phyloP scores from a whole-genome alignment of 192 early-diverging fungal genomes.

The Pilobolus umbonatus region DNA sequence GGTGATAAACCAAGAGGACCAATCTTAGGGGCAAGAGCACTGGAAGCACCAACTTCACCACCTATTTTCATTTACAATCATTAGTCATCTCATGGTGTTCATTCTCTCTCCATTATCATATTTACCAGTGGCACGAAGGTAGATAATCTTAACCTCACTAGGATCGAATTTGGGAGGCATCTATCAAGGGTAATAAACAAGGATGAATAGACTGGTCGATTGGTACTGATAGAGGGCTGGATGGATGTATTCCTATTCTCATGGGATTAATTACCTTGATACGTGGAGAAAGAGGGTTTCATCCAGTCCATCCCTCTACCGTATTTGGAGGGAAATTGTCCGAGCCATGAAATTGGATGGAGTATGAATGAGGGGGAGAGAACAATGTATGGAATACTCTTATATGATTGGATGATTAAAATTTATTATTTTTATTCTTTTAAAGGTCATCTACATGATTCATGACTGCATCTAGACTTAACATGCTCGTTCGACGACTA shows the following conservation, averaged over 20 bases:
- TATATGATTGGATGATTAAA: too few relatives aligned
- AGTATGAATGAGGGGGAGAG: too few relatives aligned
- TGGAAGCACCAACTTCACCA: conserved; percentile 76
- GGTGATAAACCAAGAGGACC: conserved; percentile 99
- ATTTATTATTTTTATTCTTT: too few relatives aligned
- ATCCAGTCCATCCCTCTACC: background rate
- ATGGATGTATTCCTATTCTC: background rate
- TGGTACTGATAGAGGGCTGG: background rate
- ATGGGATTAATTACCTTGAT: conserved; percentile 2
- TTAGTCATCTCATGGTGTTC: background rate
- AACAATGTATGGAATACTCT: too few relatives aligned
- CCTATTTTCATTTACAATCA: background rate
- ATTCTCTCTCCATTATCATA: background rate
- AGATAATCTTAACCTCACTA: conserved; percentile 73
- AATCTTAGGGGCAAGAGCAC: conserved; percentile 96
- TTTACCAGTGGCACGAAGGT: conserved; percentile 90
- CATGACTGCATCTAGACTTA: conserved; percentile 17
- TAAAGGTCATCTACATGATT: too few relatives aligned
- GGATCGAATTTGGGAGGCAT: conserved; percentile 88
- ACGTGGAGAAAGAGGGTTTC: conserved; percentile 14
- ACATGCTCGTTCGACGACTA: conserved; percentile 17
- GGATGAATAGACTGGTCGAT: background rate
- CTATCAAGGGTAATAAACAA: background rate
- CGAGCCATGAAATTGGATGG: too few relatives aligned
- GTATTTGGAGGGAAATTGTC: background rate